Base-by-base conservation (phyloP, 164 flowering plant genomes). In the Tinospora cordifolia region DNA sequence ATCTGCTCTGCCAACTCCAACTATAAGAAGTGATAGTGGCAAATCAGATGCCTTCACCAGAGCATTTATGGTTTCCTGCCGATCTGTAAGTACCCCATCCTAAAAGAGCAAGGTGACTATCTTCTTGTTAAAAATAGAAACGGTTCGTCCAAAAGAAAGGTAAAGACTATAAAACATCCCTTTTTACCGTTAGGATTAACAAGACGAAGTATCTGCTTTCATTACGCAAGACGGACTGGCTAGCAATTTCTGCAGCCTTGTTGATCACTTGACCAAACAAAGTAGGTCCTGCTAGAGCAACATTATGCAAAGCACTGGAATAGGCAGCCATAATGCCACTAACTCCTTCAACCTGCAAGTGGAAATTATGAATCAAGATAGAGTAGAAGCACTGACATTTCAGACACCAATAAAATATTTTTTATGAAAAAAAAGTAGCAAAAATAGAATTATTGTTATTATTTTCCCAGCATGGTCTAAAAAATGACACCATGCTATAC, bases 1-100 rank as follows among this genome's bases (percentile, higher is more conserved):
- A 83, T 92, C 95, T 39, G 97, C 95, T 62, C 79, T 73, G 39
- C 98, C 98, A 17, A 94, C 98, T 74, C 98, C 98, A 77, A 94
- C 92, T 44, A 94, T 84, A 17, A 91, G 93, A 77, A 94, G 82
- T 21, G 97, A 92, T 21, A 94, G 79, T 1, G 98, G 98, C 51
- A 94, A 83, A 77, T 91, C 97, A 67, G 98, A 94, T 69, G 98
- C 97, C 77, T 76, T 87, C 51, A 94, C 97, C 80, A 94, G 62
- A 69, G 98, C 88, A 79, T 94, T 82, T 67, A 69, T 85, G 4
- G 97, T 90, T 81, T 91, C 97, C 71, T 84, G 88, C 30, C 89
- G 80, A 79, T 91, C 97, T 9, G 97, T 81, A 15, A 92, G 72
- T 11, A 94, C 93, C 70, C 98, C 98, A 82, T 94, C 98, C 97